Evolutionary conservation across 345 rosid genomes (phyloP), one percentile per base, ranked within the genome.

Genomic region (Eucalyptus cladocalyx): DNA sequence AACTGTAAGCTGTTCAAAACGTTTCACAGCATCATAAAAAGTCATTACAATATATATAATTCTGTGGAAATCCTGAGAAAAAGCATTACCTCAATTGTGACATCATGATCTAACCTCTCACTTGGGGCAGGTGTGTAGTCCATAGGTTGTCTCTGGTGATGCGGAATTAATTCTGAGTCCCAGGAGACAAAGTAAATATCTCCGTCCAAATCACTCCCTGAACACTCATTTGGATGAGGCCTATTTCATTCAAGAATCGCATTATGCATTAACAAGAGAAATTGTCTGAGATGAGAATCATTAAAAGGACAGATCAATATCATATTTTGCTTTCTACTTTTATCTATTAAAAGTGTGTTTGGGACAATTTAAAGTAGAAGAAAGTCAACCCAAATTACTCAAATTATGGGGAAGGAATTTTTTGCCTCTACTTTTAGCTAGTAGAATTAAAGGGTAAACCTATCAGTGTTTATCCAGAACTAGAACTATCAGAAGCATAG

Each of bases 121-220:
- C 90, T 86, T 90, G 93, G 95, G 86, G 93, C 94, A 56, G 98
- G 94, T 15, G 94, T 92, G 85, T 96, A 96, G 88, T 96, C 97
- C 97, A 95, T 95, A 28, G 98, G 97, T 12, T 51, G 40, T 47
- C 88, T 89, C 72, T 91, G 93, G 81, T 2, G 30, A 50, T 24
- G 90, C 18, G 97, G 98, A 86, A 96, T 91, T 85, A 96, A 80
- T 62, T 94, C 95, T 30, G 76, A 54, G 88, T 96, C 98, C 98
- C 97, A 95, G 88, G 96, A 95, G 88, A 96, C 96, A 89, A 95
- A 96, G 88, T 96, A 96, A 62, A 96, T 93, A 90, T 96, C 97
- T 54, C 98, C 98, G 86, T 96, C 97, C 91, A 96, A 90, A 92
- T 95, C 97, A 93, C 98, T 96, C 88, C 97, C 98, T 0, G 97